These are phyloP conservation scores for Diaporthe ampelina DNA, from an alignment of 2,329 filamentous ascomycete genomes.

Conservation along the genomic window DNA sequence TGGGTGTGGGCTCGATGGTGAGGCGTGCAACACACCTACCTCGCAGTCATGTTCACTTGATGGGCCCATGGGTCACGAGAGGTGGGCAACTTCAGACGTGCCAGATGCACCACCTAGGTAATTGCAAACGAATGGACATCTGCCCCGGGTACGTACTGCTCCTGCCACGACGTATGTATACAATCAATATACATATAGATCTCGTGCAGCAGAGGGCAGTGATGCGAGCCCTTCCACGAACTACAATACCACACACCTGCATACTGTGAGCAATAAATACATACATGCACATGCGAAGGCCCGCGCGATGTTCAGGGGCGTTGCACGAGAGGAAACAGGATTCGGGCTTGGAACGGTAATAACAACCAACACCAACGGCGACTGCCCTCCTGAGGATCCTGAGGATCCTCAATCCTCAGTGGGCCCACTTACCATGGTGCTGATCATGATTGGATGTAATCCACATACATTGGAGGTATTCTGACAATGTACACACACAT, in stretches of 20 bases:
- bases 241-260: not conserved
- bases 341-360: conserved; percentile 13
- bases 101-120: conserved; percentile 5
- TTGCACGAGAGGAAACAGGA: not conserved
- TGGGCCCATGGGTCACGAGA: conserved; percentile 27
- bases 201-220: not conserved
- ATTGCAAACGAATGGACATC: conserved; percentile 6
- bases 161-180: not conserved
- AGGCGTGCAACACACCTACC: not conserved
- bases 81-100: not conserved
- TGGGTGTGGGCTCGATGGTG: not conserved
- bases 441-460: conserved; percentile 4
- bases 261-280: not conserved
- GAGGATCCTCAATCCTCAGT: conserved; percentile 20
- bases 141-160: not conserved
- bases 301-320: not conserved
- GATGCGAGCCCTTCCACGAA: not conserved
- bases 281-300: no score
- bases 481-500: not conserved
- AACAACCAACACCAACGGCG: conserved; percentile 11
- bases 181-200: not conserved
- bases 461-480: not conserved
- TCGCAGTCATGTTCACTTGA: not conserved
- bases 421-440: not conserved
- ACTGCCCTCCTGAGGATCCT: conserved; percentile 21